Conservation (phyloP, 768 basidiomycete species). For the Rubroboletus satanas region DNA sequence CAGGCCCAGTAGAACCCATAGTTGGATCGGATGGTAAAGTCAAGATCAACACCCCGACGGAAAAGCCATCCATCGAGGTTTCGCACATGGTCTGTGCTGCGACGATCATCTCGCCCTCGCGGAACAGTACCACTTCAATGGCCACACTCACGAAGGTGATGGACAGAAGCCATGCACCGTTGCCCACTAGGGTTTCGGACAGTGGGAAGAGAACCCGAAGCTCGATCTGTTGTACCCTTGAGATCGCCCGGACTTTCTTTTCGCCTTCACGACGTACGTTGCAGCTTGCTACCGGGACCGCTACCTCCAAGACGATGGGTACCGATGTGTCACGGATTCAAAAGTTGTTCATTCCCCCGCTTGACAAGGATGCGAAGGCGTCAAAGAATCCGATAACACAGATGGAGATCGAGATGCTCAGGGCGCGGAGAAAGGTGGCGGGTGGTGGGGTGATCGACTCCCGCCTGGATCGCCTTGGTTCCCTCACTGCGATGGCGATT, state of each 20-base stretch:
- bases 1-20: neutral
- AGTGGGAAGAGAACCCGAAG: neutral
- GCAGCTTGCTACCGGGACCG: neutral
- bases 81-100: neutral
- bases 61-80: neutral
- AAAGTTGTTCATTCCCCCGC: conserved; percentile 1
- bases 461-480: neutral
- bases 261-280: neutral
- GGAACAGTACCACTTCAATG: neutral
- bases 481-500: neutral
- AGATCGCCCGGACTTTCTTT: neutral
- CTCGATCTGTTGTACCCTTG: neutral
- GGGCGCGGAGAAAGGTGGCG: conserved; percentile 1
- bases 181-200: neutral
- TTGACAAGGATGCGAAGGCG: neutral
- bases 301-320: neutral
- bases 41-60: too few relatives aligned
- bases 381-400: neutral
- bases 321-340: neutral
- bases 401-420: conserved; percentile 12
- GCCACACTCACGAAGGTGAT: neutral
- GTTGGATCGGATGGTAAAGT: neutral
- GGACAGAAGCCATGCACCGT: neutral
- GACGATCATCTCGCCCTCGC: neutral
- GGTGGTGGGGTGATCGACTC: neutral